Evolutionary conservation across 2,329 filamentous ascomycete genomes (phyloP), one percentile per base, ranked within the genome.

Genomic region (Cladosporium sp.): DNA sequence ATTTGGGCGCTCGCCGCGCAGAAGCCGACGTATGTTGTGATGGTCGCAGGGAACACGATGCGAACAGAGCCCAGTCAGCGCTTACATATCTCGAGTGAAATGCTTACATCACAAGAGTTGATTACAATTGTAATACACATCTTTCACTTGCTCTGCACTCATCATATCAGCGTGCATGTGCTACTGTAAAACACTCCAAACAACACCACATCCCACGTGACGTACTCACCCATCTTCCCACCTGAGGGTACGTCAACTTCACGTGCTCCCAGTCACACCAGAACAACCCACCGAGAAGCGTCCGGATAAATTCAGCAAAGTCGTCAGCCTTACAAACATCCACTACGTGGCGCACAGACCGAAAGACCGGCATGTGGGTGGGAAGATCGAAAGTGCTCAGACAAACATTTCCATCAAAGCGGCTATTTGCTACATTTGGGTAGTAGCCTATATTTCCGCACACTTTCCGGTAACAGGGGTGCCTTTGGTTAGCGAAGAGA

Each of bases 281-380:
- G 49, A 21, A 46, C 43, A 54, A 43, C 48, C 32, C 60, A 25
- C 60, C 60, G 60, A 63, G 21, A 32, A 63, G 60, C 32, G 32
- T 46, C 60, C 60, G 60, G 60, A 63, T 63, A 63, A 63, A 63
- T 63, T 30, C 60, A 63, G 1, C 16, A n/a, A 2, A 16, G 34
- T 7, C 2, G 21, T 49, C 43, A 36, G 58, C 28, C 46, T 36
- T 49, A 36, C 43, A 51, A 46, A n/a, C 43, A 49, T 14, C 18
- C 28, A 49, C 3, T n/a, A 26, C 39, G 8, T 21, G 8, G 7
- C n/a, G 58, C 58, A 61, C 58, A 61, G 58, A 39, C 56, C 16
- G 25, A n/a, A 18, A 18, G 48, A 53, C 26, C 51, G 51, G 51
- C 51, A 54, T 54, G 51, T 54, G 48, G 48, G 23, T 53, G 51